Evolutionary conservation across 441 rosid species (phyloP), one percentile per base, ranked within the genome.

Genomic region (Gossypium gossypioides): DNA sequence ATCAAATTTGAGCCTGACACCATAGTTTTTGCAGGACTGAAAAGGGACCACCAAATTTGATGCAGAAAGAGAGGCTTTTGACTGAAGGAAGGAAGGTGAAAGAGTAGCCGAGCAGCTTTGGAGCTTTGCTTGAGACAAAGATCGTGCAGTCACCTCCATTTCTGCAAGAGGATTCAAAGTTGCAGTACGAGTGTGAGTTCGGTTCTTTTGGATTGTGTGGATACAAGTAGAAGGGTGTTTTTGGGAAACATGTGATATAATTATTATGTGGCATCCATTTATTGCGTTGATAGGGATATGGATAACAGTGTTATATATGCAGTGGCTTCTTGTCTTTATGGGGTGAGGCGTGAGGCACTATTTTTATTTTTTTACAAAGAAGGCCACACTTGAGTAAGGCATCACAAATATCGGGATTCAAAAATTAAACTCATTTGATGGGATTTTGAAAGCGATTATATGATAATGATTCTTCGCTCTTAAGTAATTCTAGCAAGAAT

Each of bases 211-310:
- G 64, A 34, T 71, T 57, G 72, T 56, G 74, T 44, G 74, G 76
- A 74, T 50, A 55, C 7, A 0, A 10, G 59, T 42, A 1, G 46
- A 65, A 44, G 69, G 56, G 55, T 1, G 34, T 32, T 25, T 58
- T 58, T 58, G 22, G 77, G 72, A 44, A 66, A 55, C 34, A 55
- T 37, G 51, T 10, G 60, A 69, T 18, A 21, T 18, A 29, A 29
- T 15, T 19, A 55, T 21, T 58, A 55, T 78, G 91, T 85, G 92
- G 95, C 80, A 73, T 44, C 55, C 75, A 86, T 82, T 80, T 77
- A 81, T 40, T 81, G 81, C 64, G 22, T 27, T 50, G 67, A 58
- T 48, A 50, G 27, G 50, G 68, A 75, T 77, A 64, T 68, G 83
- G 88, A 84, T 81, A 82, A 75, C 71, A 74, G 67, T 25, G 64